A percentile compares a stretch with the other conserved stretches of the same genome.
Evolutionary conservation across 1,139 yeast genomes (phyloP).

Genomic region (Hyphopichia wangnamkhiaoensis): DNA sequence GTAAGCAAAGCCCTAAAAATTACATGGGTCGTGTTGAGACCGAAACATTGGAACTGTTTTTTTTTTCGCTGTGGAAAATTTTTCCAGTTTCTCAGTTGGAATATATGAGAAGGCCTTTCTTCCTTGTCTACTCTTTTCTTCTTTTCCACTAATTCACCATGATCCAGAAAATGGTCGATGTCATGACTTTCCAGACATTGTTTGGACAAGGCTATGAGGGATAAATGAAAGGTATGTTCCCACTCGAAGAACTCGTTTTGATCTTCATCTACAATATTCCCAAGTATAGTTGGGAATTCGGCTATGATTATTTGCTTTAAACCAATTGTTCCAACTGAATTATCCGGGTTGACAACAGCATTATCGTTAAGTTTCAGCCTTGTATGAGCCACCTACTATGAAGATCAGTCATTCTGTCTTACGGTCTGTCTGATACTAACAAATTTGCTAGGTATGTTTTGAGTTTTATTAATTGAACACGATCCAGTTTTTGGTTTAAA

Average conservation of each 20-base stretch:
- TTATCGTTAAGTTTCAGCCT: slow-evolving; percentile 85
- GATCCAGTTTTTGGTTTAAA: slow-evolving; percentile 16
- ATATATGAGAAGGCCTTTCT: not conserved
- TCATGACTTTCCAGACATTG: no score
- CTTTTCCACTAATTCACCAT: not conserved
- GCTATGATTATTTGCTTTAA: slow-evolving; percentile 71
- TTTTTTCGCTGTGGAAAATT: not conserved
- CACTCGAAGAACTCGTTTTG: not conserved
- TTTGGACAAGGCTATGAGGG: slow-evolving; percentile 9
- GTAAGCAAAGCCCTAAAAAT: no score
- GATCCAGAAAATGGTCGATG: no score
- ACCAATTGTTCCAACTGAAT: slow-evolving; percentile 88
- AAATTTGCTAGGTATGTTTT: slow-evolving; percentile 17
- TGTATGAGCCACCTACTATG: slow-evolving; percentile 61
- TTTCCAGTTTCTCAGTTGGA: no score
- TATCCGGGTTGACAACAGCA: slow-evolving; percentile 71
- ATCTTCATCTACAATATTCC: not conserved
- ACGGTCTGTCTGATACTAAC: slow-evolving; percentile 18
- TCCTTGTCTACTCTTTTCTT: not conserved
- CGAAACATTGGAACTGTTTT: no score
- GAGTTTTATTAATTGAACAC: slow-evolving; percentile 9
- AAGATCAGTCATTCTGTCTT: not conserved
- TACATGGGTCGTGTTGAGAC: no score
- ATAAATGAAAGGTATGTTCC: slow-evolving; percentile 21
- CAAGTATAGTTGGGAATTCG: slow-evolving; percentile 11